Base-by-base conservation (phyloP, 2,329 filamentous ascomycete species). In the Aspergillus eucalypticola region DNA sequence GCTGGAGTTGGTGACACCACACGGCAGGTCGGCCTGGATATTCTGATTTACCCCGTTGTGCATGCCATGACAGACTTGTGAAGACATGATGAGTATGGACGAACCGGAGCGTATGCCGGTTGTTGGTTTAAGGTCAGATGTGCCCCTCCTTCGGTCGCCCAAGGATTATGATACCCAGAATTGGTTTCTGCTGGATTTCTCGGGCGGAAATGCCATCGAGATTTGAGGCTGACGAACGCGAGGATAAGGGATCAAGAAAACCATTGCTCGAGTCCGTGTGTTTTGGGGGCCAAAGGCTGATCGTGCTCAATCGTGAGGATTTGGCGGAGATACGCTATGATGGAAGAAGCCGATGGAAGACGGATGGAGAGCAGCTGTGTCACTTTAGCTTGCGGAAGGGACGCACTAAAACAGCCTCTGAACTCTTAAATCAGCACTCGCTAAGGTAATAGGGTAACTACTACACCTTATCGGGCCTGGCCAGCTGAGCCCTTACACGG, bases 1-100 rank as follows among this genome's bases (percentile, higher is more conserved):
- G 0, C 52, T 56, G 38, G 52, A 23, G 11, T 61, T 61, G 5
- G 55, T 56, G 23, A 61, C 53, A 13, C 56, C 59, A 35, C 59
- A 61, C 4, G 59, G 51, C 8, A 50, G 11, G 19, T 56, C 59
- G 11, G 25, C 49, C 1, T 48, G 13, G 15, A 53, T 56, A 13
- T 58, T 27, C 13, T 35, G 15, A 21, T 59, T 61, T 0, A 48
- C 48, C 7, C 52, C 41, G 5, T 13, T 39, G 27, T 59, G 56
- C 27, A 61, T 56, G 13, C 42, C 44, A 52, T 59, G 56, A 35
- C 61, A 63, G 11, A 42, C 25, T n/a, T 23, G 21, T 1, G 39
- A 41, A 51, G 49, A 53, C 49, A 58, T 53, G 25, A 29, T n/a
- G 10, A 29, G 10, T 6, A 17, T 5, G 8, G 25, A n/a, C 25